Evolutionary conservation across 2,329 filamentous ascomycete species (phyloP), one percentile per base, ranked within the genome.

Genomic region (Trichoderma arundinaceum): DNA sequence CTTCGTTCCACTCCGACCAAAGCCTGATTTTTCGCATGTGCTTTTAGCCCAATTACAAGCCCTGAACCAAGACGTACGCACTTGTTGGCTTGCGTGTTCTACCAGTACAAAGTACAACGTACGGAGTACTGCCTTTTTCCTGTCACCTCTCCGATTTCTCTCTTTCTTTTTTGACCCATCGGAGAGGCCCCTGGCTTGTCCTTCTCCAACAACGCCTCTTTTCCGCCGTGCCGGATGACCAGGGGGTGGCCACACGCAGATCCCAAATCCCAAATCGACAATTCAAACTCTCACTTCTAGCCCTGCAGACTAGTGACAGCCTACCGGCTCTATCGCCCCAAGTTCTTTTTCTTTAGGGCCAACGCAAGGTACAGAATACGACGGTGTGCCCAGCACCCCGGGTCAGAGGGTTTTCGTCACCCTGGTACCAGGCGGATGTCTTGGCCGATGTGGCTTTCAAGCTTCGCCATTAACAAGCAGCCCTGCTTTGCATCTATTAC

Each of bases 151-250:
- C 35, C 28, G 32, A 7, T 52, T 39, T 9, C 43, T 35, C 15
- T 38, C 32, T 48, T 44, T 54, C 46, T 51, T 64, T 19, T 56
- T 49, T 52, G 17, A 33, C 49, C 43, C 59, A 52, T 58, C 41
- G 44, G 41, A 54, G 33, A 38, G 39, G 56, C 9, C 64, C 56
- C 49, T 54, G 56, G 57, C 64, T 49, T 54, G 43, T 41, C 35
- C 64, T 58, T 64, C 52, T 56, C 58, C 51, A 62, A 66, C 57
- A 17, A 44, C 67, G 62, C 46, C 59, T 64, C 46, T 57, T 48
- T 71, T 69, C 72, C 72, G 73, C 70, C 56, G 65, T 68, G 66
- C 67, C 64, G 71, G 68, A 68, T 71, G 69, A 70, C 69, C 71
- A 70, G 70, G 65, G 67, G 52, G 67, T 66, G 61, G 35, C 62